Evolutionary conservation across 805 yeast species (phyloP), one percentile per base, ranked within the genome.

Genomic region (Candida ulmi): DNA sequence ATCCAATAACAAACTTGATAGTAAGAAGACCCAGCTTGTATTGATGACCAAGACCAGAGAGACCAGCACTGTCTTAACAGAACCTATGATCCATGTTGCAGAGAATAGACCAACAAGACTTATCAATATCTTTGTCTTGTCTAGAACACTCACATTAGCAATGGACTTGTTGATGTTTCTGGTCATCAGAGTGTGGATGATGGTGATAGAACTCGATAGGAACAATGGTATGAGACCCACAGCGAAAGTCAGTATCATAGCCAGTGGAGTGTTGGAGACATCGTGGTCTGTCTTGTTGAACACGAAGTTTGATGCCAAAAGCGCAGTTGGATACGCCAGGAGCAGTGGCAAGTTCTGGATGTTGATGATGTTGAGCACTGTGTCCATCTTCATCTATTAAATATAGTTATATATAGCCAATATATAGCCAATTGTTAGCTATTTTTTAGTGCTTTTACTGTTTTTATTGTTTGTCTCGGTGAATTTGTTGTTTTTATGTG

Each of bases 261-360:
- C 36, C 7, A 35, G 24, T 9, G 47, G 23, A 4, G 35, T 13
- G 17, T 38, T 45, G 30, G n/a, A 6, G 6, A 26, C 15, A 13
- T 26, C 41, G 28, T 18, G 13, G 5, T 18, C 37, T 27, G n/a
- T 36, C 12, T 28, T 35, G 23, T 46, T 38, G 15, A 39, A 26
- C 16, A 52, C 39, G 32, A 55, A 39, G 33, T 44, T 51, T 3
- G 55, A 47, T 0, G 56, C 47, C 9, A 56, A 40, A 5, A 56
- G 33, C 3, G 44, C 33, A 0, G 60, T 54, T 4, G 60, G 60
- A 26, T 42, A 56, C 8, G 59, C 59, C 35, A 56, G 45, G 2
- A 56, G 46, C 17, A 54, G 28, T 0, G 60, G 60, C 3, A 55
- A 44, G 2, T 46, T 41, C 21, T 48, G 52, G 9, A 54, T 49